Base-by-base conservation (phyloP, 1,139 yeast species). In the Sugiyamaella japonica region DNA sequence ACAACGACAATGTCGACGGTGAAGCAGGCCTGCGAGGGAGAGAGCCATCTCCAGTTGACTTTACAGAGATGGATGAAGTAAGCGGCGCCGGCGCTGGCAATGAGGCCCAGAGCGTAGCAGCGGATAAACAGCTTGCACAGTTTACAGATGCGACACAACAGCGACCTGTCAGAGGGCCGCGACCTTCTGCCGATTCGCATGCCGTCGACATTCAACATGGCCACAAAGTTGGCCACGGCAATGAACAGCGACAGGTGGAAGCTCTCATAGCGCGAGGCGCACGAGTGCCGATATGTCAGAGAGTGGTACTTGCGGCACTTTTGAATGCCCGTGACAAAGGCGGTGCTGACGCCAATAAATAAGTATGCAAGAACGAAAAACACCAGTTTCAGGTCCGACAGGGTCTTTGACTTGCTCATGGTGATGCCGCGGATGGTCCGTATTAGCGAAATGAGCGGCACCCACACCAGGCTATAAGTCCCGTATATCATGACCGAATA, bases 291-390 rank as follows among this genome's bases (percentile, higher is more conserved):
- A 23, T 16, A 40, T 1, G 48, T 29, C 20, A 48, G 36, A 16
- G 48, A 48, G 25, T 53, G 34, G 37, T 53, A 43, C 16, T 43
- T 31, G 39, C 48, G 51, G 29, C 56, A 53, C 42, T 48, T 48
- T 23, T 53, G 52, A 31, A 53, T 53, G 28, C 56, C 51, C 28
- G 51, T 53, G 8, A 53, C 49, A 38, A 53, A 40, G 4, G 53
- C 56, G 16, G 44, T 34, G 31, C 39, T 48, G 12, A 48, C 51
- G 7, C 52, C 56, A 23, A 53, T n/a, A 4, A 53, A 39, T 31
- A 53, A 25, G 32, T 47, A 53, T 6, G 56, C 52, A 17, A 48
- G 39, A 15, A 53, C 45, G 16, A 53, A 53, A 37, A 50, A 53
- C 8, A 48, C 46, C 16, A 47, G 31, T 23, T 36, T 34, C 28